phyloP scores from a whole-genome alignment of 495 filamentous ascomycete genomes.

The Podospora bellae-mahoneyi region DNA sequence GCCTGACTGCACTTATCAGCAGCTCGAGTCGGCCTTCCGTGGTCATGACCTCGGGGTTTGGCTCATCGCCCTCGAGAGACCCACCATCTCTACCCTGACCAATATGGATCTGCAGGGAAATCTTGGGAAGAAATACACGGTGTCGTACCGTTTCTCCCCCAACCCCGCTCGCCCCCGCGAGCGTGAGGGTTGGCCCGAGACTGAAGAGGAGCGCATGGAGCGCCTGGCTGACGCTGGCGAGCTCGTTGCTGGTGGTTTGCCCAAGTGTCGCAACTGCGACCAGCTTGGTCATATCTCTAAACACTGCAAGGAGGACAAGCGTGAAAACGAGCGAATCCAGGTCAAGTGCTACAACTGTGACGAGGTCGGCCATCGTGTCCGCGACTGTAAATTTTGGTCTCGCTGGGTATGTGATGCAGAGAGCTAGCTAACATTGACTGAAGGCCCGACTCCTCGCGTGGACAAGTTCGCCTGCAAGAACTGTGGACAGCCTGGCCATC shows the following conservation, averaged over 20 bases:
- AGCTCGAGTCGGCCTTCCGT: conserved; percentile 75
- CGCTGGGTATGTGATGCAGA: conserved; percentile 17
- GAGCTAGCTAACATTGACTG: conserved; percentile 30
- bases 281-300: conserved; percentile 72
- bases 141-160: conserved; percentile 62
- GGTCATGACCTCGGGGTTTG: conserved; percentile 57
- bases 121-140: conserved; percentile 66
- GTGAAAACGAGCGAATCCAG: conserved; percentile 41
- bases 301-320: conserved; percentile 61
- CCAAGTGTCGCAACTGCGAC: conserved; percentile 67
- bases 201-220: conserved; percentile 65
- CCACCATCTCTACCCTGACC: conserved; percentile 57
- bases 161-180: conserved; percentile 63
- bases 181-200: conserved; percentile 59
- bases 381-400: conserved; percentile 56
- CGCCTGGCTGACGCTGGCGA: conserved; percentile 72
- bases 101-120: conserved; percentile 84
- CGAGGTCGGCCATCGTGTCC: conserved; percentile 61
- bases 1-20: conserved; percentile 60
- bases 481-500: conserved; percentile 57
- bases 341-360: conserved; percentile 77
- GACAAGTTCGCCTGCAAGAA: conserved; percentile 73
- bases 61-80: conserved; percentile 73
- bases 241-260: conserved; percentile 60
- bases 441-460: conserved; percentile 50